phyloP scores from a whole-genome alignment of 2,329 filamentous ascomycete species.

The Talaromyces atroroseus region DNA sequence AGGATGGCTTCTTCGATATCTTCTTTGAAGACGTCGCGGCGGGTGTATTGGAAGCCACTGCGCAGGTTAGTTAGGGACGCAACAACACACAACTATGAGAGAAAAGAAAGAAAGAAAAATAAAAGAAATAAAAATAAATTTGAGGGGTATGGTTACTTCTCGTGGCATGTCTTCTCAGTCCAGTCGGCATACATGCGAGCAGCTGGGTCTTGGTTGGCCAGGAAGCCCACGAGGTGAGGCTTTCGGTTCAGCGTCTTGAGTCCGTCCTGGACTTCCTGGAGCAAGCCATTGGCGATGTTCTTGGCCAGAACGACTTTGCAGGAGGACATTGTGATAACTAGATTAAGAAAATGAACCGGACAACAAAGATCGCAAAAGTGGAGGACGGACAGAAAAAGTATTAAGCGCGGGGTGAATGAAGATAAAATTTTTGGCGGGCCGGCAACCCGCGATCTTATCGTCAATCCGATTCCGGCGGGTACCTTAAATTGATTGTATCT shows the following conservation, averaged over 20 bases:
- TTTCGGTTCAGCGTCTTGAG: constrained; percentile 65
- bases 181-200: constrained; percentile 93
- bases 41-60: constrained; percentile 84
- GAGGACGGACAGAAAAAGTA: too few relatives aligned
- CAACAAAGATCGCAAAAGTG: too few relatives aligned
- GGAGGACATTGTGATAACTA: constrained; percentile 30
- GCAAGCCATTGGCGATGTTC: constrained; percentile 75
- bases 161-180: constrained; percentile 92
- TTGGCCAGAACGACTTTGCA: constrained; percentile 93
- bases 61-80: too few relatives aligned
- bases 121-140: neutral
- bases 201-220: constrained; percentile 86
- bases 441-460: constrained; percentile 7
- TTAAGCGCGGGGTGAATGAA: constrained; percentile 7
- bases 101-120: too few relatives aligned
- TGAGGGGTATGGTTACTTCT: constrained; percentile 61
- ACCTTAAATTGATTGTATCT: too few relatives aligned
- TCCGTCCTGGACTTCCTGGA: constrained; percentile 71
- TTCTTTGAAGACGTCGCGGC: constrained; percentile 79
- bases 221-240: constrained; percentile 81
- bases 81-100: neutral
- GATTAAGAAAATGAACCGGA: neutral
- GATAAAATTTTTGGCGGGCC: constrained; percentile 11
- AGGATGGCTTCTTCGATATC: constrained; percentile 84
- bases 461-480: constrained; percentile 9